phyloP scores from a whole-genome alignment of 1,284 basidiomycete genomes.

The Cutaneotrichosporon cutaneum region DNA sequence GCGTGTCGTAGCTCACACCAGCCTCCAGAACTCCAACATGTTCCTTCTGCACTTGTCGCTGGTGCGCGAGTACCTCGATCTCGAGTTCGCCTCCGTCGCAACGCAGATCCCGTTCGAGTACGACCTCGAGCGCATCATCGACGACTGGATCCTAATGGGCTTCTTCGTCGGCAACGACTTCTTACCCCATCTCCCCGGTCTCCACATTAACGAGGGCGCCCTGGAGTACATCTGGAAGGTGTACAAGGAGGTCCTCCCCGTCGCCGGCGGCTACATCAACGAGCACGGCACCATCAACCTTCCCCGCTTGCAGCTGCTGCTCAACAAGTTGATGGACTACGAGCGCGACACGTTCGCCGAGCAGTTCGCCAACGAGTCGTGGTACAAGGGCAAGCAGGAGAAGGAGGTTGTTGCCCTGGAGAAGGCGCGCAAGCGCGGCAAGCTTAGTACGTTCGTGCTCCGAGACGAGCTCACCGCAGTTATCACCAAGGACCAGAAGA shows the following conservation, averaged over 20 bases:
- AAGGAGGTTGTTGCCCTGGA: slow-evolving; percentile 63
- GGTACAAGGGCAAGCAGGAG: slow-evolving; percentile 84
- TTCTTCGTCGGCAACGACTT: slow-evolving; percentile 98
- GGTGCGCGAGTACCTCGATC: slow-evolving; percentile 93
- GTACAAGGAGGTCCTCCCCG: slow-evolving; percentile 87
- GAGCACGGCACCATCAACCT: slow-evolving; percentile 82
- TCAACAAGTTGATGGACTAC: slow-evolving; percentile 83
- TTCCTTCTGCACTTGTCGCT: slow-evolving; percentile 92
- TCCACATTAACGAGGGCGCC: slow-evolving; percentile 97
- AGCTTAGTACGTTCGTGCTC: slow-evolving; percentile 37
- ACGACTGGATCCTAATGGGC: slow-evolving; percentile 94
- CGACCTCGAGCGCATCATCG: slow-evolving; percentile 88
- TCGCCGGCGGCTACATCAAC: slow-evolving; percentile 85
- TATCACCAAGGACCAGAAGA: slow-evolving; percentile 68
- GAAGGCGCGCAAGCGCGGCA: slow-evolving; percentile 51
- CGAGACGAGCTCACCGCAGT: slow-evolving; percentile 54
- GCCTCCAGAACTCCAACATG: slow-evolving; percentile 85
- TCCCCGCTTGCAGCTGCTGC: slow-evolving; percentile 75
- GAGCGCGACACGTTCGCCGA: slow-evolving; percentile 88
- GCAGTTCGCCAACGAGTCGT: slow-evolving; percentile 81
- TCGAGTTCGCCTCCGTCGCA: slow-evolving; percentile 74
- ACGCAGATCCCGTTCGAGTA: slow-evolving; percentile 66
- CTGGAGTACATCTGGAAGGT: slow-evolving; percentile 88
- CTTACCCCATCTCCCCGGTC: slow-evolving; percentile 88
- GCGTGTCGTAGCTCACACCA: slow-evolving; percentile 38